Evolutionary conservation across 1,284 basidiomycete genomes (phyloP).

Genomic region (Amylostereum chailletii): DNA sequence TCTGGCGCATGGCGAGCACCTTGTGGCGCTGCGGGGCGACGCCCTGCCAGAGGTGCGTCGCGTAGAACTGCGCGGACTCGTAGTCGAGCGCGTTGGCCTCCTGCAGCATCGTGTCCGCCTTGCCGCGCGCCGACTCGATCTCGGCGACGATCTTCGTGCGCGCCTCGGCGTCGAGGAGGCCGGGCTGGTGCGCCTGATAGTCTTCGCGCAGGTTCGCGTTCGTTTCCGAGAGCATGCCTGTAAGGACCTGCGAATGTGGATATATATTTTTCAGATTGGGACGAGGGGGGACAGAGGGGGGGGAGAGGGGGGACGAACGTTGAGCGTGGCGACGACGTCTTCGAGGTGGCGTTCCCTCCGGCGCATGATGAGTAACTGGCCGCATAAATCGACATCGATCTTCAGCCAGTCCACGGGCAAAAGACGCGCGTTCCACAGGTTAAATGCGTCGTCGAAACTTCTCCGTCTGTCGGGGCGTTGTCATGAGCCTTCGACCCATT

Average conservation of each 20-base stretch:
- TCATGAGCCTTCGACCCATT: no score
- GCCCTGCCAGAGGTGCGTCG: constrained; percentile 56
- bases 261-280: not conserved
- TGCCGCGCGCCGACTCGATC: constrained; percentile 39
- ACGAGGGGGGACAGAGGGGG: not conserved
- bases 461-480: constrained; percentile 30
- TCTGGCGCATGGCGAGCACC: constrained; percentile 48
- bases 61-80: constrained; percentile 59
- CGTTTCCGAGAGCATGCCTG: constrained; percentile 38
- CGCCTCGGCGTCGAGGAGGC: constrained; percentile 36
- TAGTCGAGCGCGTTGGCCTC: constrained; percentile 62
- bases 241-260: constrained; percentile 34
- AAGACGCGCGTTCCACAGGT: constrained; percentile 34
- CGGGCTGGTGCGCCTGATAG: constrained; percentile 39
- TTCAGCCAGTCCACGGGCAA: constrained; percentile 56
- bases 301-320: constrained; percentile 19
- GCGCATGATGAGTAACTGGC: constrained; percentile 58
- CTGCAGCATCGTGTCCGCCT: constrained; percentile 45
- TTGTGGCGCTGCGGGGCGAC: constrained; percentile 54
- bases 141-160: constrained; percentile 36
- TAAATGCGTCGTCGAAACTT: constrained; percentile 52
- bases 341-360: constrained; percentile 51
- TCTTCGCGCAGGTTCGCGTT: constrained; percentile 48
- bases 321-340: constrained; percentile 33
- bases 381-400: constrained; percentile 70